Evolutionary conservation across 768 basidiomycete species (phyloP), one percentile per base, ranked within the genome.

Genomic region (Chalciporus chontae): DNA sequence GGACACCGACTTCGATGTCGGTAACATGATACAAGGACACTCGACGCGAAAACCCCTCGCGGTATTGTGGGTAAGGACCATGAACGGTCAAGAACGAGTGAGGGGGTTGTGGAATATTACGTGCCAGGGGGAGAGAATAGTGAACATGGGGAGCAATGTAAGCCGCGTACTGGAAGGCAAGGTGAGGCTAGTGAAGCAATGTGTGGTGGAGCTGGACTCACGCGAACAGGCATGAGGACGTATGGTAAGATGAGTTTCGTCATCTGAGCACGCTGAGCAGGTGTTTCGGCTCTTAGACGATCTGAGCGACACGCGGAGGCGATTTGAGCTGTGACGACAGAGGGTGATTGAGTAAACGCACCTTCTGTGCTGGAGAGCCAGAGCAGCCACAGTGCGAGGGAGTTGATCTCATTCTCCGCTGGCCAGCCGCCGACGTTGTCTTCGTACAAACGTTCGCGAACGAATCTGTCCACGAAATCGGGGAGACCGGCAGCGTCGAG

Each of bases 81-180:
- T 80, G 77, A 0, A 55, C 63, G 4, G 73, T 71, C 23, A 59
- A 40, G 41, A 72, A 52, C 2, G 73, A 69, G 45, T 62, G 58
- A 24, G 66, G 58, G 15, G 42, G 52, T 14, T 58, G 51, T 3
- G 45, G 37, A 23, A 44, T 37, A 49, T 55, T 53, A 44, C 48
- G 46, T 1, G 57, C 45, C 27, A 82, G 70, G 0, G 87, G 85
- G 31, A 88, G 67, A 47, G 64, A 27, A 59, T 75, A 82, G 59
- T 86, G 82, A 48, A 78, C 71, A 14, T 84, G 80, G 0, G 87
- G 85, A 0, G 83, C 83, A 37, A 78, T 70, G 34, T 80, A 72
- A 4, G 78, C 64, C 1, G 81, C 68, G 59, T 86, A 88, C 73
- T 81, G 56, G 45, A 15, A 45, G 5, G 45, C 0, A 7, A 43